Base-by-base conservation (phyloP, 2,329 filamentous ascomycete species). In the Ophiocordyceps robertsii region DNA sequence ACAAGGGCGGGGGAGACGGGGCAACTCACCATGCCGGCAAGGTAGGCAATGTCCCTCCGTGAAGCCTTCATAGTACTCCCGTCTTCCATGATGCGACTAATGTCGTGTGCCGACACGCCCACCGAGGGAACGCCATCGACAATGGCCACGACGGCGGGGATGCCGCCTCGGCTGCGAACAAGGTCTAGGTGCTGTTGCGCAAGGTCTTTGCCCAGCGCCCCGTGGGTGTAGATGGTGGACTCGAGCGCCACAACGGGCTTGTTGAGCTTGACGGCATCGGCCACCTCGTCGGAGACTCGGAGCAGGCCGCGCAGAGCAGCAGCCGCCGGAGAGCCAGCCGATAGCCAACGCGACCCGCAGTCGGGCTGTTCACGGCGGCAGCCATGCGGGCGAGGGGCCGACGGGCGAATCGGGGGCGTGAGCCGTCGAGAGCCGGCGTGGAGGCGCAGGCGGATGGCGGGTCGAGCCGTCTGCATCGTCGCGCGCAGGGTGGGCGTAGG, bases 141-240 rank as follows among this genome's bases (percentile, higher is more conserved):
- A 41, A 98, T 76, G 35, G 87, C 92, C 57, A 95, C 85, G 3
- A 93, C 94, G 29, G 92, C 92, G 3, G 92, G 92, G 13, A 95
- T 74, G 14, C 74, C 87, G 33, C 92, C 92, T 61, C 88, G 75
- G 35, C 72, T 68, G 38, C 92, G 82, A 40, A 96, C 84, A 35
- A 93, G 72, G 12, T 80, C 78, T 56, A 95, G 86, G 46, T 96
- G 75, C 61, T 96, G 87, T 41, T 93, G 73, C 38, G 82, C 73
- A 17, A 77, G 65, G 38, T 73, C 70, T 30, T 78, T 75, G n/a
- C 86, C 85, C 13, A 98, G 70, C 19, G 83, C 80, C 35, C 88
- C 89, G 64, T 98, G 92, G 1, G 92, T 98, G 63, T 98, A 96
- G 52, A 98, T 96, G 5, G 92, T 95, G 2, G 86, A 88, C 63